phyloP scores from a whole-genome alignment of 768 basidiomycete genomes.

The Boletus patriciae region DNA sequence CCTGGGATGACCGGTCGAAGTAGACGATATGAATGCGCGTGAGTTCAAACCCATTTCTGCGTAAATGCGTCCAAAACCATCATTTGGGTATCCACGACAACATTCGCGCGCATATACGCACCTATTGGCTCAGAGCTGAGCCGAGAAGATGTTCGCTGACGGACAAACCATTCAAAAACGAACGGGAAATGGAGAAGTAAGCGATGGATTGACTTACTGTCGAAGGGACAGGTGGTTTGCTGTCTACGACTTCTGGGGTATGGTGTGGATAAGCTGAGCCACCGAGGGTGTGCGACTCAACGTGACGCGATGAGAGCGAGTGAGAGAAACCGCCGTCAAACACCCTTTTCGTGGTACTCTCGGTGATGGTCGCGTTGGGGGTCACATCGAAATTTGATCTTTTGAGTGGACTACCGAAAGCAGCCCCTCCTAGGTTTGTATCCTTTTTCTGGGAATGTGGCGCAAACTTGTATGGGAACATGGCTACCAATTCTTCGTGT shows the following conservation, averaged over 20 bases:
- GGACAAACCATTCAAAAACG: background rate
- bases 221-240: background rate
- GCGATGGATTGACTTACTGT: constrained; percentile 8
- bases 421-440: background rate
- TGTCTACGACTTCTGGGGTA: constrained; percentile 3
- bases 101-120: constrained; percentile 22
- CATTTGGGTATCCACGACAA: background rate
- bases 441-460: constrained; percentile 13
- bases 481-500: background rate
- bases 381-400: constrained; percentile 7
- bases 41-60: constrained; percentile 9
- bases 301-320: constrained; percentile 10
- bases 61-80: constrained; percentile 10
- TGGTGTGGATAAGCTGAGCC: constrained; percentile 5
- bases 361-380: constrained; percentile 7
- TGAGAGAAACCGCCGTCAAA: constrained; percentile 12
- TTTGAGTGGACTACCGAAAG: constrained; percentile 9
- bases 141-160: constrained; percentile 12
- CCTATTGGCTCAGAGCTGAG: constrained; percentile 17
- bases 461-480: constrained; percentile 23
- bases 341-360: constrained; percentile 1
- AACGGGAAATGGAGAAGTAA: background rate
- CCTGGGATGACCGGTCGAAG: constrained; percentile 10
- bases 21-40: constrained; percentile 1
- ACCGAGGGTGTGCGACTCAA: constrained; percentile 13